phyloP scores from a whole-genome alignment of 371 early-diverging fungal species.

The Thermomucor indicae-seudaticae region DNA sequence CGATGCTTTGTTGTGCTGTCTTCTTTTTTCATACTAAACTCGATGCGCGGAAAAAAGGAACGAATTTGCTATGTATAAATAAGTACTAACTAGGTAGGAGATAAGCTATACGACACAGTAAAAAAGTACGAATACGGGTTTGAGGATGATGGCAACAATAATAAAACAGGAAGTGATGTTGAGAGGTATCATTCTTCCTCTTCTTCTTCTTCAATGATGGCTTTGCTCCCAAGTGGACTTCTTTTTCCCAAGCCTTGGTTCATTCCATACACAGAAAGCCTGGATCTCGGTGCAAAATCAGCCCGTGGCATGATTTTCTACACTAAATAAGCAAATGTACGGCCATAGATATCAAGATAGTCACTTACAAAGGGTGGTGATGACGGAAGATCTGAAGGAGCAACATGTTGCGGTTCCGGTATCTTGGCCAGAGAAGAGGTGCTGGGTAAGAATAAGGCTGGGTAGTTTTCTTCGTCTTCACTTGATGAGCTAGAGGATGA shows the following conservation, averaged over 20 bases:
- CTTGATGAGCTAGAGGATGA: slow-evolving; percentile 1
- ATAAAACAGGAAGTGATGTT: too few species aligned
- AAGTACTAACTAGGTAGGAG: too few species aligned
- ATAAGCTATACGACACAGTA: too few species aligned
- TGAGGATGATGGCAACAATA: too few species aligned
- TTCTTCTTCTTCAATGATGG: slow-evolving; percentile 15
- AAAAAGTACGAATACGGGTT: too few species aligned
- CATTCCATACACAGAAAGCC: slow-evolving; percentile 7
- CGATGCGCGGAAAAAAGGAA: too few species aligned
- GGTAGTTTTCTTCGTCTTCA: slow-evolving; percentile 4
- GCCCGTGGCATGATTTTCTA: background rate
- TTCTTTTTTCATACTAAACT: too few species aligned
- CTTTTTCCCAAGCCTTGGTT: slow-evolving; percentile 10
- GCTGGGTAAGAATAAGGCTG: slow-evolving; percentile 1
- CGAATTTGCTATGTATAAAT: too few species aligned
- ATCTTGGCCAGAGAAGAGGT: slow-evolving; percentile 3
- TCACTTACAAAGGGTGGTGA: slow-evolving; percentile 15
- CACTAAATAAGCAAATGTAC: too few species aligned
- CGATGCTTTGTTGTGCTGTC: too few species aligned
- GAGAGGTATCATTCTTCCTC: slow-evolving; percentile 11
- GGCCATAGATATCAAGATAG: too few species aligned
- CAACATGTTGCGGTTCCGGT: slow-evolving; percentile 1
- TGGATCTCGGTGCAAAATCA: background rate
- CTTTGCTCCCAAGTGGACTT: slow-evolving; percentile 10
- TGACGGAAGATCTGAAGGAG: slow-evolving; percentile 7